Base-by-base conservation (phyloP, 2,329 filamentous ascomycete genomes). In the Penicillium sp. region DNA sequence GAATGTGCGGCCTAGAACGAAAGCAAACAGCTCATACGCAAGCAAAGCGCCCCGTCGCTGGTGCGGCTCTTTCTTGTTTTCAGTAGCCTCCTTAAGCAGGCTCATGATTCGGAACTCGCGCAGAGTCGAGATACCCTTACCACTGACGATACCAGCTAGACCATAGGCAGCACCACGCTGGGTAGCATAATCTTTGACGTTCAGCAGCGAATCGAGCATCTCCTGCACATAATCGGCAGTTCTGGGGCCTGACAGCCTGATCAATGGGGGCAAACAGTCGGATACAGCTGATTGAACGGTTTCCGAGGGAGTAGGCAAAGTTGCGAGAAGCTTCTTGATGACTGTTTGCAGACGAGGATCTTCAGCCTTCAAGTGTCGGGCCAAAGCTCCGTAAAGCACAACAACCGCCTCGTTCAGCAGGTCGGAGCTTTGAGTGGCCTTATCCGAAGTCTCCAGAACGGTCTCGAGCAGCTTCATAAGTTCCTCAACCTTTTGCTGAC, bases 211-310 rank as follows among this genome's bases (percentile, higher is more conserved):
- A 46, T 96, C 89, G 63, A 95, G 82, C 71, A 97, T 84, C 67
- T 92, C 84, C 59, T 92, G 85, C 57, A 97, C 86, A 73, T 97
- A 98, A 52, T 88, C 87, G 37, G 88, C 85, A 3, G 90, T 88
- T 71, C 94, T 90, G 62, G 93, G 87, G 33, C 85, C 86, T 51
- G 90, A 94, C 2, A 92, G 89, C 60, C 87, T 88, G 35, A 99
- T 87, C n/a, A 99, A 83, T 1, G 95, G 93, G 14, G 95, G 94
- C 25, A 99, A 82, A 70, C 95, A 99, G 71, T 95, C 92, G 3
- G 96, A 93, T 60, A 98, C 93, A 51, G 95, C 95, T 74, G 95
- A 97, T 76, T 99, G 95, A 1, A 99, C 95, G 16, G 92, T 93
- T 77, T 99, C 95, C 0, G 95, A 98, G 30, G 95, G 95, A 13